Base-by-base conservation (phyloP, 768 basidiomycete species). In the Lactarius akahatsu region DNA sequence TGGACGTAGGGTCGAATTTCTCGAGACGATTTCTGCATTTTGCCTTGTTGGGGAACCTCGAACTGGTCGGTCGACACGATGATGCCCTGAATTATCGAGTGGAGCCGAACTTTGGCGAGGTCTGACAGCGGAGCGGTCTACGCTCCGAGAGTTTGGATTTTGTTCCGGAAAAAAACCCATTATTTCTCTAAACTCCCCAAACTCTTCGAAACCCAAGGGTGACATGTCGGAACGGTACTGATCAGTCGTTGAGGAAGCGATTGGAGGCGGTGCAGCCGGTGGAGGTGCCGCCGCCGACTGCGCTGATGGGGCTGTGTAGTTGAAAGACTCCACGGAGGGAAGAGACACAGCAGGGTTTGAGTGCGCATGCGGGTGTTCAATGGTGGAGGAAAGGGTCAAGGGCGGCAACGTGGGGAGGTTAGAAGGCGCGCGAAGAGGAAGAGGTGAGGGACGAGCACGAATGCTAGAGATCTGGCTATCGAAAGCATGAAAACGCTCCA, bases 401-500 rank as follows among this genome's bases (percentile, higher is more conserved):
- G 67, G 70, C 30, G 70, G 70, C 18, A 70, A 61, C n/a, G 58
- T 61, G 23, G 67, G 62, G 6, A 68, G 59, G 40, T 52, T 62
- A 55, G 59, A 40, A 28, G 64, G 47, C 20, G 40, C 18, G 23
- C 64, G 64, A 57, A 41, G 36, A 59, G 70, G 68, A 52, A 65
- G 61, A 20, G 64, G 64, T 4, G 63, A 52, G 18, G 57, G 69
- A 52, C 63, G 60, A 34, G 66, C 16, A 59, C 70, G 70, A 38
- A 70, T 59, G 18, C 34, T 70, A 45, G 70, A 70, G 41, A 70
- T 70, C 59, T 70, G 68, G 50, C 70, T 70, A 58, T 70, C 70
- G 52, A 70, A 70, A 2, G 70, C 68, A 59, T 66, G 68, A 26
- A 70, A 70, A 28, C 70, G 63, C 57, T 70, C 70, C 70, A 70